These are phyloP conservation scores for Scleroderma citrinum DNA, from an alignment of 768 basidiomycete species.

Conservation along the genomic window DNA sequence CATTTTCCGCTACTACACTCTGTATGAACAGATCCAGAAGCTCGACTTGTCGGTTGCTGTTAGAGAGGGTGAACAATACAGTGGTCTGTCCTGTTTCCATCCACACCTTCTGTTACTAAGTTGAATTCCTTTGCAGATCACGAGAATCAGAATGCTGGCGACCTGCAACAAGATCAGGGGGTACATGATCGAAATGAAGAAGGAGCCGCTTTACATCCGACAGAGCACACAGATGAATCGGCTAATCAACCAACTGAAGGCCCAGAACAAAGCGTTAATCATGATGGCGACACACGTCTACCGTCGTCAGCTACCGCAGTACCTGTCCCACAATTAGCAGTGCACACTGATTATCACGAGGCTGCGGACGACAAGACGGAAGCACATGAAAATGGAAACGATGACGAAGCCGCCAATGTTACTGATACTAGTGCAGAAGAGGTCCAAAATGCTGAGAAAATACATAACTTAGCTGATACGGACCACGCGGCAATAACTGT, in stretches of 20 bases:
- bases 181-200: not conserved
- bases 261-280: not conserved
- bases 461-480: constrained; percentile 23
- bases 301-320: not conserved
- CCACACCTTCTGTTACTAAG: not conserved
- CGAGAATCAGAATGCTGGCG: not conserved
- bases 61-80: constrained; percentile 12
- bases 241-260: not conserved
- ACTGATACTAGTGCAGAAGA: constrained; percentile 12
- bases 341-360: constrained; percentile 13
- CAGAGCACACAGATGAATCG: not conserved
- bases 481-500: constrained; percentile 9
- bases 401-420: constrained; percentile 17
- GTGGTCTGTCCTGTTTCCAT: constrained; percentile 11
- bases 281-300: not conserved
- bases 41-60: constrained; percentile 23
- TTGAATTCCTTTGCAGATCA: constrained; percentile 10
- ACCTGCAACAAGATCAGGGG: not conserved
- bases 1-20: constrained; percentile 55
- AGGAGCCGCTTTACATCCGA: not conserved
- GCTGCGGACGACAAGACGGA: constrained; percentile 10
- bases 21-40: constrained; percentile 52
- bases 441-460: constrained; percentile 24
- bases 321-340: constrained; percentile 6
- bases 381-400: constrained; percentile 17